Conservation (phyloP, 73 alveolate genomes). For the Blepharisma japonicum region DNA sequence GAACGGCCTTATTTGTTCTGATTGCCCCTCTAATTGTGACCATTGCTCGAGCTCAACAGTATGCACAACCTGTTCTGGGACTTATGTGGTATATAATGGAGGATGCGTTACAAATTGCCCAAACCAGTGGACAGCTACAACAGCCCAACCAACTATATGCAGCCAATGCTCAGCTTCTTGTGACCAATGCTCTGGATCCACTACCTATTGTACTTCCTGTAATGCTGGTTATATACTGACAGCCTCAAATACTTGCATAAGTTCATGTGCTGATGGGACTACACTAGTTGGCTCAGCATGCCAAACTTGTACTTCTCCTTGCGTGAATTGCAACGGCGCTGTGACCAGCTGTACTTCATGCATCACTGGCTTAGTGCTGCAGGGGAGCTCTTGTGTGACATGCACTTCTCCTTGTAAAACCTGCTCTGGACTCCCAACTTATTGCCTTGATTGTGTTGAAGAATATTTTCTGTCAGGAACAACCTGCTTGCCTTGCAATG, state of each 20-base stretch:
- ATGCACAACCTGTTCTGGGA: neutral
- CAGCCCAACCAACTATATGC: conserved; percentile 1
- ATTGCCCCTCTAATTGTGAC: conserved; percentile 11
- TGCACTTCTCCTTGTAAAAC: conserved; percentile 29
- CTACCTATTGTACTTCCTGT: neutral
- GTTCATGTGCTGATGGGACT: conserved; percentile 15
- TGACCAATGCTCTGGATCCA: neutral
- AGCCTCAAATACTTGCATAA: neutral
- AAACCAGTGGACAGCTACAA: neutral
- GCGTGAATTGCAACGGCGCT: neutral
- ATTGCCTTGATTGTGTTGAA: conserved; percentile 26
- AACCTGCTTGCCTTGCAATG: conserved; percentile 32
- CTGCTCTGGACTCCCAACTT: neutral
- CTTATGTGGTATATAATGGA: neutral
- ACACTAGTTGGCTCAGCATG: neutral
- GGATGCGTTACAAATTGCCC: conserved; percentile 9
- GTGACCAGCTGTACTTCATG: neutral
- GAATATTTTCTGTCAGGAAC: conserved; percentile 37
- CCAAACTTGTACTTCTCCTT: neutral
- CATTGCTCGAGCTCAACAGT: neutral
- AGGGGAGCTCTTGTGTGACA: conserved; percentile 18
- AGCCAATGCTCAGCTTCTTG: neutral
- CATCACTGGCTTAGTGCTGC: neutral
- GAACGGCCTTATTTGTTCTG: neutral
- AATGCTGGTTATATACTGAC: neutral